Percentiles rank a stretch among this genome's conserved stretches.
Evolutionary conservation across 768 basidiomycete genomes (phyloP).

Genomic region (Dentipellis sp.): DNA sequence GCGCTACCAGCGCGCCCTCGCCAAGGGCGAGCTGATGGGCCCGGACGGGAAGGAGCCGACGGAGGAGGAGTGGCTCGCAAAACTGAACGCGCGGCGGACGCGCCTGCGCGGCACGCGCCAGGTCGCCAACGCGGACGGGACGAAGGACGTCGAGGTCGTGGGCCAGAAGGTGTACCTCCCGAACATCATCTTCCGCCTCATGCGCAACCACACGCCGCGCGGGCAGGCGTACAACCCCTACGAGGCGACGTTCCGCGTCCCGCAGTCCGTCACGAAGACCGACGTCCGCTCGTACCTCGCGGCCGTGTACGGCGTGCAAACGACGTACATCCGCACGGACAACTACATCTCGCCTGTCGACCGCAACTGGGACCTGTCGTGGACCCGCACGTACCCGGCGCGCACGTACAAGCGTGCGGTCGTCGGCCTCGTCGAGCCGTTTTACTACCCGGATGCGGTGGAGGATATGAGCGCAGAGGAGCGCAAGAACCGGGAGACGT

Average conservation of each 20-base stretch:
- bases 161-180: constrained; percentile 86
- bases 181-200: constrained; percentile 73
- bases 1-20: constrained; percentile 49
- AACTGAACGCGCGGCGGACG: constrained; percentile 46
- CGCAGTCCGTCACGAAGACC: constrained; percentile 85
- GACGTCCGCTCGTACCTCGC: constrained; percentile 82
- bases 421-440: constrained; percentile 85
- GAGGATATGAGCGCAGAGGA: constrained; percentile 68
- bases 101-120: constrained; percentile 57
- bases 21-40: constrained; percentile 37
- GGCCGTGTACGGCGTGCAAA: constrained; percentile 79
- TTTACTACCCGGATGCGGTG: constrained; percentile 80
- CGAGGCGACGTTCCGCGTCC: constrained; percentile 89
- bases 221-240: constrained; percentile 88
- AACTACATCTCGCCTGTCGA: constrained; percentile 62
- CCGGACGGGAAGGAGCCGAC: constrained; percentile 27
- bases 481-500: constrained; percentile 44
- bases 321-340: constrained; percentile 94
- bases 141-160: constrained; percentile 45
- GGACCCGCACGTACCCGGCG: constrained; percentile 23
- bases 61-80: constrained; percentile 49
- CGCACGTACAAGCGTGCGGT: constrained; percentile 85
- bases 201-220: constrained; percentile 70
- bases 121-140: constrained; percentile 27
- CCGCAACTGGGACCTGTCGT: constrained; percentile 18